Conservation (phyloP, 139 green algal genomes). For the Eudorina sp. region DNA sequence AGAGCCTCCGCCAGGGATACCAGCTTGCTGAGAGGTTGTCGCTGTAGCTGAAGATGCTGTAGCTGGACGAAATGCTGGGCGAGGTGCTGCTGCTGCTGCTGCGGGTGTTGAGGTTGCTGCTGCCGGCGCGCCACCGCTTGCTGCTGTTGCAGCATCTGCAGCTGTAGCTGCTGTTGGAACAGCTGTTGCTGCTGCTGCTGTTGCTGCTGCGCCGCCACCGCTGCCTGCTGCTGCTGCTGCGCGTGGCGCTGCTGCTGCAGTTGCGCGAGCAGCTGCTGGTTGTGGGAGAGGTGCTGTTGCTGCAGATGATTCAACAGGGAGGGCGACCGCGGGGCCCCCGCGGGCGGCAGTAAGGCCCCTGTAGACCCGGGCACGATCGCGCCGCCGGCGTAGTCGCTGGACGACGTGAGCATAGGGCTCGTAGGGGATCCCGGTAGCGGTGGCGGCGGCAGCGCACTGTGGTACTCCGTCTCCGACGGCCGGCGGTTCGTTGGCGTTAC, state of each 20-base stretch:
- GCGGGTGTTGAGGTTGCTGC: background rate
- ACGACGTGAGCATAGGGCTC: background rate
- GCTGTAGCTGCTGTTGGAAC: background rate
- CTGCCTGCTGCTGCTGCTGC: background rate
- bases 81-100: conserved; percentile 4
- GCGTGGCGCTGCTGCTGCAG: background rate
- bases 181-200: background rate
- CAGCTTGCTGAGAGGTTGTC: background rate
- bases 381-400: background rate
- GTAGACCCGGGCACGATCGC: background rate
- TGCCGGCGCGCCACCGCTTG: background rate
- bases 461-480: background rate
- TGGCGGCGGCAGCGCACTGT: background rate
- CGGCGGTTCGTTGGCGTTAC: background rate
- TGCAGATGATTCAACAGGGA: background rate
- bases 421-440: background rate
- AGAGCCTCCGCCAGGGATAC: conserved; percentile 5
- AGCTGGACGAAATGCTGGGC: no score
- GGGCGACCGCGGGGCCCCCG: background rate
- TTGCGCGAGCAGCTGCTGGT: background rate
- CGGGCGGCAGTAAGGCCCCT: background rate
- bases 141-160: background rate
- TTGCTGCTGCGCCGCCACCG: background rate
- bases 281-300: background rate
- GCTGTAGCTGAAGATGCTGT: background rate